Conservation (phyloP, 805 yeast genomes). For the Saccharomycopsis javanensis region DNA sequence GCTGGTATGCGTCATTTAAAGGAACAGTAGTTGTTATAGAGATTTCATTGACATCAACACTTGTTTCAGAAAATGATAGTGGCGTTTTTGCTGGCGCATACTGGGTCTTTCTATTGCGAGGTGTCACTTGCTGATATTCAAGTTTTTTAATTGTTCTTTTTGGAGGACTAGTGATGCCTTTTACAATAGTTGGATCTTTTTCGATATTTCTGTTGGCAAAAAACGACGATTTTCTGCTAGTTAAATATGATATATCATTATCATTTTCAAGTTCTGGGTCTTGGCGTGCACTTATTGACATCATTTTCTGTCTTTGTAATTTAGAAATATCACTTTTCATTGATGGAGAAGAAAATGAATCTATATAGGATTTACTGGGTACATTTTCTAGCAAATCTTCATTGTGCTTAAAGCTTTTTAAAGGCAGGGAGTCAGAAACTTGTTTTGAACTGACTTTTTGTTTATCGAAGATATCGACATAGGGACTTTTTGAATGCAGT, state of each 20-base stretch:
- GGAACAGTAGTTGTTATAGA: neutral
- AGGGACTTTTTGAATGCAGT: neutral
- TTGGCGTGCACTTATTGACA: neutral
- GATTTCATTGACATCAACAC: neutral
- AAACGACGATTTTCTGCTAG: neutral
- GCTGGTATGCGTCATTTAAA: neutral
- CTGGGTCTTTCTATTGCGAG: neutral
- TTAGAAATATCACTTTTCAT: neutral
- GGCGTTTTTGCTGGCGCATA: neutral
- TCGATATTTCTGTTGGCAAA: neutral
- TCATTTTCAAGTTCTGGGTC: neutral
- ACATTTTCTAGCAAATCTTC: neutral
- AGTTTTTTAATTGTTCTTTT: neutral
- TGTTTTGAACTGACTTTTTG: neutral
- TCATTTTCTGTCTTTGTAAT: neutral
- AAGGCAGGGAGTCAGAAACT: neutral
- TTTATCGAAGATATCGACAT: neutral
- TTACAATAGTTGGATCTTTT: neutral
- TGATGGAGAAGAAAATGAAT: neutral
- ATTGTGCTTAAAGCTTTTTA: neutral
- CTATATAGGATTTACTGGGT: neutral
- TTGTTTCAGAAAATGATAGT: neutral
- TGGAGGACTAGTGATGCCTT: neutral
- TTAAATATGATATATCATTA: too few relatives aligned
- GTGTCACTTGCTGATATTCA: neutral